phyloP scores from a whole-genome alignment of 176 grass and related monocot species.

The Pontederia crassipes region DNA sequence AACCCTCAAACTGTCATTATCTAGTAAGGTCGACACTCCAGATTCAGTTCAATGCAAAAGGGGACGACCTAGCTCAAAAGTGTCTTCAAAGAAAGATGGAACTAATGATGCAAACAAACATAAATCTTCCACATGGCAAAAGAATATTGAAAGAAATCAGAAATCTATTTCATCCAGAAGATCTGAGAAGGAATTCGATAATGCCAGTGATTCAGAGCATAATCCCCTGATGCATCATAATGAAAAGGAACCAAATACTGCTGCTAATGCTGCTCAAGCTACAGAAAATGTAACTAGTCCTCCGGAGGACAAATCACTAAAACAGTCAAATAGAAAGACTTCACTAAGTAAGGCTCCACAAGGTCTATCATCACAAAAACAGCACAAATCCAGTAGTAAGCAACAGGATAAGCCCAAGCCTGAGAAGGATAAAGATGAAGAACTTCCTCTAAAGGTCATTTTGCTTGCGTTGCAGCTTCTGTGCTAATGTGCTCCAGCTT shows the following conservation, averaged over 20 bases:
- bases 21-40: slow-evolving; percentile 28
- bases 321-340: slow-evolving; percentile 3
- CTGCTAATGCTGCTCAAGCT: slow-evolving; percentile 4
- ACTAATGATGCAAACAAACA: not conserved
- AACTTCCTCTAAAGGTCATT: slow-evolving; percentile 41
- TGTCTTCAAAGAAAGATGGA: slow-evolving; percentile 33
- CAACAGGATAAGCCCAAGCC: slow-evolving; percentile 10
- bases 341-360: slow-evolving; percentile 19
- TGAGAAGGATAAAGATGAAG: slow-evolving; percentile 23
- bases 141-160: slow-evolving; percentile 7
- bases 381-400: slow-evolving; percentile 21
- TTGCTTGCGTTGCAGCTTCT: slow-evolving; percentile 6
- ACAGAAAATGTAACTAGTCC: not conserved
- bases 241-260: slow-evolving; percentile 27
- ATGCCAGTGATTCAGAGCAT: slow-evolving; percentile 29
- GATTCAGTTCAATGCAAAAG: slow-evolving; percentile 29
- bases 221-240: slow-evolving; percentile 17
- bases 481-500: not conserved
- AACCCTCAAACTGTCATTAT: slow-evolving; percentile 11
- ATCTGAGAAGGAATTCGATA: slow-evolving; percentile 29
- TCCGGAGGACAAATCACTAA: slow-evolving; percentile 5
- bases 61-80: slow-evolving; percentile 27
- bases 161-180: not conserved
- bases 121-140: not conserved
- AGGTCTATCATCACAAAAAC: slow-evolving; percentile 31